Percentiles rank a stretch among this genome's conserved stretches.
phyloP scores from a whole-genome alignment of 371 early-diverging fungal genomes.

The Mucor sp. region DNA sequence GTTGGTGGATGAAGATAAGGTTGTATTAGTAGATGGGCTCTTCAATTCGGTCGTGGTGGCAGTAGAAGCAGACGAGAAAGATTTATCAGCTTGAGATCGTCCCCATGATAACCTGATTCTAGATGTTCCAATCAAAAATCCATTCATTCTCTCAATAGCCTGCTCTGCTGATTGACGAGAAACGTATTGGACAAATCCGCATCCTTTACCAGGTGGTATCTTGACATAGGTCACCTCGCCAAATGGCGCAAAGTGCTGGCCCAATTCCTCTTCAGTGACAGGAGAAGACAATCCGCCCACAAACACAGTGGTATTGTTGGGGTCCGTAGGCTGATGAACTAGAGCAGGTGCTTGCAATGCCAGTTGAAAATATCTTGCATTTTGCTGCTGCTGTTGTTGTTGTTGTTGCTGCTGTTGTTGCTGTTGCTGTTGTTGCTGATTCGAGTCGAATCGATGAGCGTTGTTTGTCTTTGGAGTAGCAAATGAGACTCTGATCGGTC shows the following conservation, averaged over 20 bases:
- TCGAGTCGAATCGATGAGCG: background rate
- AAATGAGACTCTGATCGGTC: conserved; percentile 80
- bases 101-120: conserved; percentile 92
- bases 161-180: conserved; percentile 82
- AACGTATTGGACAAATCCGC: conserved; percentile 92
- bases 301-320: conserved; percentile 93
- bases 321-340: conserved; percentile 66
- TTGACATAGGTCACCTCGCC: conserved; percentile 91
- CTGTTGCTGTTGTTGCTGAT: conserved; percentile 18
- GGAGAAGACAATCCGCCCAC: conserved; percentile 86
- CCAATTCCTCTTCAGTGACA: conserved; percentile 83
- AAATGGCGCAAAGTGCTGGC: conserved; percentile 76
- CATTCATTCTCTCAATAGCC: conserved; percentile 89
- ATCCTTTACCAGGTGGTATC: conserved; percentile 91
- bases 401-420: background rate
- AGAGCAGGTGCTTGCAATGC: conserved; percentile 46
- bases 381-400: conserved; percentile 3
- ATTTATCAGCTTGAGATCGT: conserved; percentile 60
- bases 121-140: conserved; percentile 79
- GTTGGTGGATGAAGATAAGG: background rate
- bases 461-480: conserved; percentile 79
- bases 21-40: background rate
- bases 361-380: conserved; percentile 24
- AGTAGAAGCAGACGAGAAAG: background rate
- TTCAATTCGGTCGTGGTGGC: background rate